These are phyloP conservation scores for Apiotrichum siamense DNA, from an alignment of 1,284 basidiomycete genomes.

Conservation along the genomic window DNA sequence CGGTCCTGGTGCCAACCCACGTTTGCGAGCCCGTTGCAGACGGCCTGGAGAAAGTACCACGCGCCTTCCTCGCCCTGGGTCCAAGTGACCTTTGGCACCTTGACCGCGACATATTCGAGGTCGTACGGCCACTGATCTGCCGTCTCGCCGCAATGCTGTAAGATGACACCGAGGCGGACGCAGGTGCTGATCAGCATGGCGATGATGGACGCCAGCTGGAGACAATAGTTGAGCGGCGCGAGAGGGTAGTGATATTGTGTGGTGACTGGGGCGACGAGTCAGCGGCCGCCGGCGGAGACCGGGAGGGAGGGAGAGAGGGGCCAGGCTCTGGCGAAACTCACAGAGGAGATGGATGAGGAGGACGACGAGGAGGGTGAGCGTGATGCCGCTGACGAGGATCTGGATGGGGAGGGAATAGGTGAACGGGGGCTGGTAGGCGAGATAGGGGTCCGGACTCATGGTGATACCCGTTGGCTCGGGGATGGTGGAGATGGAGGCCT, in stretches of 20 bases:
- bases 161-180: conserved; percentile 70
- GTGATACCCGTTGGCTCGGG: background rate
- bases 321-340: conserved; percentile 21
- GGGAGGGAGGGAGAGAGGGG: too few relatives aligned
- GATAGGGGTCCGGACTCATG: conserved; percentile 61
- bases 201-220: conserved; percentile 76
- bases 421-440: conserved; percentile 66
- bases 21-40: conserved; percentile 78
- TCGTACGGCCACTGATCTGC: conserved; percentile 86
- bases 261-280: conserved; percentile 55
- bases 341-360: conserved; percentile 83
- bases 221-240: conserved; percentile 80
- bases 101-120: conserved; percentile 81
- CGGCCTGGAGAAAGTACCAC: conserved; percentile 82
- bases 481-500: background rate
- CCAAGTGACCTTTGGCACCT: conserved; percentile 71
- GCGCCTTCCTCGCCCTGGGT: conserved; percentile 61
- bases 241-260: conserved; percentile 94
- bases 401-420: conserved; percentile 86
- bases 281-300: background rate
- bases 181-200: conserved; percentile 70
- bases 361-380: conserved; percentile 78
- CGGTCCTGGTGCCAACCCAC: too few relatives aligned
- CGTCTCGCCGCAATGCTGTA: conserved; percentile 57
- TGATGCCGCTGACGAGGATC: conserved; percentile 77